Percentiles rank a stretch among this genome's conserved stretches.
Conservation (phyloP, 345 rosid species). For the Camelina laxa region DNA sequence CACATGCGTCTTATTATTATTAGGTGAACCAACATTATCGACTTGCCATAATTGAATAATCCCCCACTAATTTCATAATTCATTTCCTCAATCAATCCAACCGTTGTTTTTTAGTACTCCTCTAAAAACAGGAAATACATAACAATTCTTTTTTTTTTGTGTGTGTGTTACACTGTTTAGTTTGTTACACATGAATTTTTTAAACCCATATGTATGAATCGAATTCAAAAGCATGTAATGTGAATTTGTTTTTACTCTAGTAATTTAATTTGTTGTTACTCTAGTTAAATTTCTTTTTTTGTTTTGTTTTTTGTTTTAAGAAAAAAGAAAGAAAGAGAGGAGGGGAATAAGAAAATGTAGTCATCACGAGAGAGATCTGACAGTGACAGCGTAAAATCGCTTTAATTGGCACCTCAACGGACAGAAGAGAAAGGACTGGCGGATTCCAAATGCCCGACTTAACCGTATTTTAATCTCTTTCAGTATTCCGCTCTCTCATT, state of each 20-base stretch:
- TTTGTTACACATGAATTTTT: neutral
- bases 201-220: neutral
- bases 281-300: neutral
- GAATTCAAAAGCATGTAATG: neutral
- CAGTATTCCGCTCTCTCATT: slow-evolving; percentile 28
- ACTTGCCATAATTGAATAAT: slow-evolving; percentile 39
- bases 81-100: slow-evolving; percentile 25
- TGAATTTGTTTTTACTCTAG: neutral
- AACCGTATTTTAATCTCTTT: slow-evolving; percentile 37
- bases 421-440: slow-evolving; percentile 46
- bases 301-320: no score
- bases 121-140: neutral
- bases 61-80: slow-evolving; percentile 32
- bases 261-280: neutral
- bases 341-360: slow-evolving; percentile 19
- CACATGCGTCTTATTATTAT: slow-evolving; percentile 38
- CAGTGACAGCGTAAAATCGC: slow-evolving; percentile 41
- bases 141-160: neutral
- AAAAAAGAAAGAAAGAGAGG: neutral
- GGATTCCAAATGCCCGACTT: slow-evolving; percentile 43
- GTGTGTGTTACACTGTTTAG: neutral
- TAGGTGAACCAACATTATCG: slow-evolving; percentile 44
- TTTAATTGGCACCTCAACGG: slow-evolving; percentile 47
- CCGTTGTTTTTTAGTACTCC: slow-evolving; percentile 3
- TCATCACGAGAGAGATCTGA: slow-evolving; percentile 41